Conservation (phyloP, 129 eudicot species). For the Helianthus annuus region DNA sequence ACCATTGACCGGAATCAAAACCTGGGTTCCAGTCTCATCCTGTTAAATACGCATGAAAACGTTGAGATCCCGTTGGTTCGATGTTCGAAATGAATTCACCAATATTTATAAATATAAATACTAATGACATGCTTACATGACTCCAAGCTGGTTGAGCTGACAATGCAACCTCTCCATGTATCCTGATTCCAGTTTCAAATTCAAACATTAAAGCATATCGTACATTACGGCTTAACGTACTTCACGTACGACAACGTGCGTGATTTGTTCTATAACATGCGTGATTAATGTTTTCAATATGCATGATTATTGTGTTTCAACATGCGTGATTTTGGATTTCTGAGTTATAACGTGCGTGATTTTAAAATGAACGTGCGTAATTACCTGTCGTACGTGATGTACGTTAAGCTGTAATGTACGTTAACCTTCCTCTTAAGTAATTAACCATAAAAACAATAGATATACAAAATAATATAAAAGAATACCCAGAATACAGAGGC, state of each 20-base stretch:
- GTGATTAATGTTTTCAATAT: no score
- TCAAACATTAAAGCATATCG: constrained; percentile 14
- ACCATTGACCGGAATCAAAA: constrained; percentile 67
- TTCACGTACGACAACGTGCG: no score
- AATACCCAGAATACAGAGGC: constrained; percentile 77
- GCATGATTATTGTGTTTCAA: no score
- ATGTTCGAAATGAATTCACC: background rate
- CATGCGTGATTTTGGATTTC: no score
- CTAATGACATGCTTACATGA: constrained; percentile 24
- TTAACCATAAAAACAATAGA: background rate
- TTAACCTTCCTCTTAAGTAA: no score
- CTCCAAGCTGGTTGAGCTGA: constrained; percentile 66
- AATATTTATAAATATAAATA: background rate
- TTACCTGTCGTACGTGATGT: no score
- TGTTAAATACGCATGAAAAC: constrained; percentile 23
- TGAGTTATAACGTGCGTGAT: no score
- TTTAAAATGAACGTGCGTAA: no score
- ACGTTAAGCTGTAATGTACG: no score
- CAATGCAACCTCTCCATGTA: constrained; percentile 82
- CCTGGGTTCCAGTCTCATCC: constrained; percentile 67
- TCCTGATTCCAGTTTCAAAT: constrained; percentile 34
- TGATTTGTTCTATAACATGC: no score
- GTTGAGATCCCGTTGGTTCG: background rate
- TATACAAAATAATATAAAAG: background rate
- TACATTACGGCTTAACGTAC: no score